phyloP scores from a whole-genome alignment of 139 green algal genomes.

The Micromonas pusilla region DNA sequence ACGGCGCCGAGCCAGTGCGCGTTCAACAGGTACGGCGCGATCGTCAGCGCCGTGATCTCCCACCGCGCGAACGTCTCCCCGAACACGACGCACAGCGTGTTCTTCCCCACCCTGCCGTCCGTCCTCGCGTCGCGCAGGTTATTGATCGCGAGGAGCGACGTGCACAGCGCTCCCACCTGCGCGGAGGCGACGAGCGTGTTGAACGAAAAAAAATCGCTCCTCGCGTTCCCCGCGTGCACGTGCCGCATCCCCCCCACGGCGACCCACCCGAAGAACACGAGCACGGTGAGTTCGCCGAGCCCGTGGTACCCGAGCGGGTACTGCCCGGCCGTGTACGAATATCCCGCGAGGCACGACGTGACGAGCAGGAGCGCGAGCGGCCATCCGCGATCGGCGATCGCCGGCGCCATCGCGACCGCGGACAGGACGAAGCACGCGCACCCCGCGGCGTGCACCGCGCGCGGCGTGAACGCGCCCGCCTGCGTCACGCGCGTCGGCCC shows the following conservation, averaged over 20 bases:
- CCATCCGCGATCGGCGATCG: conserved; percentile 11
- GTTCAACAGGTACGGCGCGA: neutral
- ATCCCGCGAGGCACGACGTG: conserved; percentile 25
- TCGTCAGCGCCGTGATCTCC: neutral
- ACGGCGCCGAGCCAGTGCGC: neutral
- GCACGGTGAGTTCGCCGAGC: conserved; percentile 34
- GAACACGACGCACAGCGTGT: conserved; percentile 23
- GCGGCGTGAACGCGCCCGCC: conserved; percentile 8
- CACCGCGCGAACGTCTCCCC: neutral
- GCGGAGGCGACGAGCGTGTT: conserved; percentile 13
- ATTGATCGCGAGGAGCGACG: conserved; percentile 36
- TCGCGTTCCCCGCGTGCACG: neutral
- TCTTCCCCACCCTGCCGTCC: conserved; percentile 28
- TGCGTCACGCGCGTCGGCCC: conserved; percentile 19
- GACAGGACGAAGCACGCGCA: conserved; percentile 27
- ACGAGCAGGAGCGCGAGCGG: conserved; percentile 19
- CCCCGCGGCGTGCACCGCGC: conserved; percentile 12
- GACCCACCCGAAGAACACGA: conserved; percentile 38
- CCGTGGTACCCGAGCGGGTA: conserved; percentile 35
- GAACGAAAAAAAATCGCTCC: neutral
- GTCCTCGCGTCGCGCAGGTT: conserved; percentile 32
- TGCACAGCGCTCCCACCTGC: conserved; percentile 30
- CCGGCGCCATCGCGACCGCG: conserved; percentile 18
- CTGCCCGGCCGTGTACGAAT: conserved; percentile 37
- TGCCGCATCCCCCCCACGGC: no score